phyloP scores from a whole-genome alignment of 768 basidiomycete genomes.

The Tricholoma hemisulphureum region DNA sequence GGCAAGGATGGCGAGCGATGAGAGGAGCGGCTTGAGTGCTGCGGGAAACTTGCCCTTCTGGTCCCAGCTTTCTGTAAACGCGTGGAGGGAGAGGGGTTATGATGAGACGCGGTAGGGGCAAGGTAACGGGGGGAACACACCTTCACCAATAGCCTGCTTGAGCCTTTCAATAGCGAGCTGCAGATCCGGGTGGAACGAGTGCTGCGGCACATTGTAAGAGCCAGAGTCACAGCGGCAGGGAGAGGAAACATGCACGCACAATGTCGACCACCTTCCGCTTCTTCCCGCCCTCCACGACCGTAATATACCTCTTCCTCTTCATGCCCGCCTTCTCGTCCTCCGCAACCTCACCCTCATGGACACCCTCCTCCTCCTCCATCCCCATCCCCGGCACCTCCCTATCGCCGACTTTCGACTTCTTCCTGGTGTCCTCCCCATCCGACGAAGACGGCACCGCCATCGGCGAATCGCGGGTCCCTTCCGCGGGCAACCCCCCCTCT shows the following conservation, averaged over 20 bases:
- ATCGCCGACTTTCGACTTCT: slow-evolving; percentile 2
- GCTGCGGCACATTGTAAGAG: slow-evolving; percentile 32
- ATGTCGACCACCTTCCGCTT: slow-evolving; percentile 70
- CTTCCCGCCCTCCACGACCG: slow-evolving; percentile 60
- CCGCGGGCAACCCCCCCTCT: not conserved
- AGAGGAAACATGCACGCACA: slow-evolving; percentile 38
- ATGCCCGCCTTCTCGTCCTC: slow-evolving; percentile 40
- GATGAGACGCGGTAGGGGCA: not conserved
- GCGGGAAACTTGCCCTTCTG: slow-evolving; percentile 90
- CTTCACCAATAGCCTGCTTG: slow-evolving; percentile 56
- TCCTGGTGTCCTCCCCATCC: slow-evolving; percentile 4
- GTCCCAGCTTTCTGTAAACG: slow-evolving; percentile 65
- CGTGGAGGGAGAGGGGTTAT: not conserved
- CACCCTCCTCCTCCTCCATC: slow-evolving; percentile 7
- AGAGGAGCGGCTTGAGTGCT: slow-evolving; percentile 66
- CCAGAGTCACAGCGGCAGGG: not conserved
- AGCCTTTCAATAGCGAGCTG: slow-evolving; percentile 60
- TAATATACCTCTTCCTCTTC: slow-evolving; percentile 55
- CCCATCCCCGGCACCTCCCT: not conserved
- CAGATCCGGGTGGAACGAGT: slow-evolving; percentile 70
- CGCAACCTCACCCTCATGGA: slow-evolving; percentile 2
- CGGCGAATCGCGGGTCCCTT: not conserved
- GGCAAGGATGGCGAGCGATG: slow-evolving; percentile 72
- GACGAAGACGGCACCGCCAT: not conserved
- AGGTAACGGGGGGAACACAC: slow-evolving; percentile 29